Percentiles rank a stretch among this genome's conserved stretches.
Evolutionary conservation across 1,139 yeast genomes (phyloP).

Genomic region (Nakaseomyces sp.): DNA sequence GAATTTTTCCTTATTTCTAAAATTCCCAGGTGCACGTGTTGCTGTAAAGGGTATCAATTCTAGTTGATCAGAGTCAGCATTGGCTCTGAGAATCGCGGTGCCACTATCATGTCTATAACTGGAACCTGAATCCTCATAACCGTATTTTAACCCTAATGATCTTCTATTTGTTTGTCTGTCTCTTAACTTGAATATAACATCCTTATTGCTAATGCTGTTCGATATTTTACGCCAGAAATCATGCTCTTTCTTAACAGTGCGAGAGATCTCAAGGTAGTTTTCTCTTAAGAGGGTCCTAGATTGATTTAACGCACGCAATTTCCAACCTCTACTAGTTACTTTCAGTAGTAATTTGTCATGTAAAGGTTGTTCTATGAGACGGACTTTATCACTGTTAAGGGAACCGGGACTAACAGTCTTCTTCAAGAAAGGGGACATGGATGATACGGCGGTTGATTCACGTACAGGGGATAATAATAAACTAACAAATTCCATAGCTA

Average conservation of each 20-base stretch:
- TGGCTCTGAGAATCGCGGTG: slow-evolving; percentile 51
- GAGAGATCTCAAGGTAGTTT: slow-evolving; percentile 44
- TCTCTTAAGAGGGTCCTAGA: slow-evolving; percentile 45
- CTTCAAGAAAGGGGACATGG: slow-evolving; percentile 82
- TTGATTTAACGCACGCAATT: slow-evolving; percentile 54
- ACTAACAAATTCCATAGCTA: slow-evolving; percentile 81
- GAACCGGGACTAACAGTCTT: slow-evolving; percentile 76
- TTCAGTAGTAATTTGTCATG: slow-evolving; percentile 19
- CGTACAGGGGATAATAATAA: slow-evolving; percentile 70
- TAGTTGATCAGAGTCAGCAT: slow-evolving; percentile 31
- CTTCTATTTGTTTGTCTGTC: slow-evolving; percentile 43
- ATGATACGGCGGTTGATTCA: slow-evolving; percentile 76
- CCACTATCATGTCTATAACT: slow-evolving; percentile 61
- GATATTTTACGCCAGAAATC: slow-evolving; percentile 58
- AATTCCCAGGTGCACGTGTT: slow-evolving; percentile 8
- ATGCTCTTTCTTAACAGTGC: slow-evolving; percentile 54
- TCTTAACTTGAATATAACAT: slow-evolving; percentile 62
- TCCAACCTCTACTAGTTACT: slow-evolving; percentile 75
- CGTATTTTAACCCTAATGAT: slow-evolving; percentile 69
- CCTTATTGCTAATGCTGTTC: slow-evolving; percentile 45
- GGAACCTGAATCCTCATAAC: slow-evolving; percentile 88
- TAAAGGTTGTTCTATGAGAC: slow-evolving; percentile 13
- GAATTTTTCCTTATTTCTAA: slow-evolving; percentile 27
- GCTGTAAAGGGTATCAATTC: slow-evolving; percentile 34
- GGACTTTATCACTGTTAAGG: slow-evolving; percentile 55